These are phyloP conservation scores for Colletotrichum eremochloae DNA, from an alignment of 2,329 filamentous ascomycete species.

Conservation along the genomic window DNA sequence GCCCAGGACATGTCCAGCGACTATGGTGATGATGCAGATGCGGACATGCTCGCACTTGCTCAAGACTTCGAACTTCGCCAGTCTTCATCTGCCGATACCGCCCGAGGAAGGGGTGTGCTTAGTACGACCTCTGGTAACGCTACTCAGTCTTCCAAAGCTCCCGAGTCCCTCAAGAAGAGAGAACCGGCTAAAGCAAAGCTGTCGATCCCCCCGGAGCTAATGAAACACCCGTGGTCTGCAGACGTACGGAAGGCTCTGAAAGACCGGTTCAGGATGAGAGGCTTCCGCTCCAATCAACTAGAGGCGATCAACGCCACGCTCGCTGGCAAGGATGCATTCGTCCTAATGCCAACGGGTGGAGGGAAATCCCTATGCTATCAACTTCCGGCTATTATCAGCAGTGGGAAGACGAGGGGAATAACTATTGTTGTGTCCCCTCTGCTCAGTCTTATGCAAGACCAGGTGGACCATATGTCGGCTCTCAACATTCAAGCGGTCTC, in stretches of 20 bases:
- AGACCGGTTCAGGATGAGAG: slow-evolving; percentile 84
- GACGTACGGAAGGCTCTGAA: slow-evolving; percentile 87
- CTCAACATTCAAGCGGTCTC: slow-evolving; percentile 83
- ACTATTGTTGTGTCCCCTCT: slow-evolving; percentile 96
- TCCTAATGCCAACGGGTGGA: slow-evolving; percentile 97
- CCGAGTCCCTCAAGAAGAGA: slow-evolving; percentile 50
- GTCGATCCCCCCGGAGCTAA: slow-evolving; percentile 64
- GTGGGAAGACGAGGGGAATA: slow-evolving; percentile 85
- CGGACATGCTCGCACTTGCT: slow-evolving; percentile 66
- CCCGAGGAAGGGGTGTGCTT: slow-evolving; percentile 54
- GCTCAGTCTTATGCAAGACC: slow-evolving; percentile 96
- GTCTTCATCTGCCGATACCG: slow-evolving; percentile 47
- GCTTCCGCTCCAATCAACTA: slow-evolving; percentile 91
- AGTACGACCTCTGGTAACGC: slow-evolving; percentile 65
- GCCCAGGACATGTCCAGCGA: slow-evolving; percentile 56
- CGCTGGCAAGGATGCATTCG: slow-evolving; percentile 88
- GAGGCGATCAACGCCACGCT: slow-evolving; percentile 97
- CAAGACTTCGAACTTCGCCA: slow-evolving; percentile 63
- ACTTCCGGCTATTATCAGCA: slow-evolving; percentile 85
- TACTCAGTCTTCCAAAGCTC: slow-evolving; percentile 50
- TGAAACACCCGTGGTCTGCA: slow-evolving; percentile 83
- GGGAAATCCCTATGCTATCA: slow-evolving; percentile 98
- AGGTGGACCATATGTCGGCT: slow-evolving; percentile 84
- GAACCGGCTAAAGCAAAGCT: slow-evolving; percentile 49
- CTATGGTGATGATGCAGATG: slow-evolving; percentile 64